Conservation (phyloP, 2,329 filamentous ascomycete genomes). For the Pyricularia sp. region DNA sequence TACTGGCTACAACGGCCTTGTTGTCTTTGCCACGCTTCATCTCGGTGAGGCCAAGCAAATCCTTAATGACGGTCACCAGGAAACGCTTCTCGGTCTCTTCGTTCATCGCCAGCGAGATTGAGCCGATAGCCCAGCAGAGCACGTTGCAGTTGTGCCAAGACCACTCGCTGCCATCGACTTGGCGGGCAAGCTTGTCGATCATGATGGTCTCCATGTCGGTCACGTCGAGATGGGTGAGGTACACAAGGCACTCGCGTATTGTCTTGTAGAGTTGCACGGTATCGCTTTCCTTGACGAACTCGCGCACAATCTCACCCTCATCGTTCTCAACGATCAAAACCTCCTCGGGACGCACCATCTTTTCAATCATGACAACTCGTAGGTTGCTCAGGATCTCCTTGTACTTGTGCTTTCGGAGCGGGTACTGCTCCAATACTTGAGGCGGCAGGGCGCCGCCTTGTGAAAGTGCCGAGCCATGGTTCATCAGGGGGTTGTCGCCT, state of each 20-base stretch:
- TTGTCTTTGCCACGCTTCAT: constrained; percentile 99
- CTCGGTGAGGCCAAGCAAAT: constrained; percentile 89
- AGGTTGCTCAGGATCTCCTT: constrained; percentile 88
- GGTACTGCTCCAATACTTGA: constrained; percentile 75
- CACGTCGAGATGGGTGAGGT: constrained; percentile 93
- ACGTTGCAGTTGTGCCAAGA: constrained; percentile 99
- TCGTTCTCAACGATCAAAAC: constrained; percentile 99
- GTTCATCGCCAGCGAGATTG: constrained; percentile 98
- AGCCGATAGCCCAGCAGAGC: constrained; percentile 97
- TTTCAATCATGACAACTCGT: constrained; percentile 97
- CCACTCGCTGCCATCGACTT: constrained; percentile 94
- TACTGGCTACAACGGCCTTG: constrained; percentile 96
- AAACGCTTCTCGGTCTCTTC: constrained; percentile 99
- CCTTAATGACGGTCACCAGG: constrained; percentile 96
- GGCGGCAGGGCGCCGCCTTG: constrained; percentile 82
- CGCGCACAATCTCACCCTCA: constrained; percentile 95
- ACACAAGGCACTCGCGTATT: constrained; percentile 92
- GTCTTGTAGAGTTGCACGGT: constrained; percentile 99
- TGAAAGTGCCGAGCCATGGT: constrained; percentile 61
- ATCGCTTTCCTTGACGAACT: constrained; percentile 98
- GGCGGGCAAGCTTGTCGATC: constrained; percentile 93
- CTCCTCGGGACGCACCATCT: constrained; percentile 98
- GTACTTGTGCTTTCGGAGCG: constrained; percentile 96
- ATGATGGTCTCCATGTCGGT: constrained; percentile 98
- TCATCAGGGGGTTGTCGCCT: constrained; percentile 75